Conservation (phyloP, 2,329 filamentous ascomycete species). For the Neofusicoccum umdonicola region DNA sequence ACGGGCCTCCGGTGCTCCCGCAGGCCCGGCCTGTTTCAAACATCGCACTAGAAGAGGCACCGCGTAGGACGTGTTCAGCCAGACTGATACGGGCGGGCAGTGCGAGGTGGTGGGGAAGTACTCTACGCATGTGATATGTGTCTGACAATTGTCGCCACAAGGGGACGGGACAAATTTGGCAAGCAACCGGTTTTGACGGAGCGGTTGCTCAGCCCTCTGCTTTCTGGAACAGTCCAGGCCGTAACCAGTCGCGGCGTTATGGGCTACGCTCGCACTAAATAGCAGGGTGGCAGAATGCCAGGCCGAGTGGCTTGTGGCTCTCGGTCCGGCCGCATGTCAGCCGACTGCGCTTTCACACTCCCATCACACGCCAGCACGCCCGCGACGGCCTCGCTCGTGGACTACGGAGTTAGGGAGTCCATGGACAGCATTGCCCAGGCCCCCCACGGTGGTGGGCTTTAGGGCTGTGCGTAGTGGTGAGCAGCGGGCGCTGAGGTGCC, state of each 20-base stretch:
- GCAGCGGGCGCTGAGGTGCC: not conserved
- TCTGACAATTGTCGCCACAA: slow-evolving; percentile 3
- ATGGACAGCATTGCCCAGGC: not conserved
- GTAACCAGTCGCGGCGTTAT: not conserved
- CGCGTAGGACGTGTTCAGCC: not conserved
- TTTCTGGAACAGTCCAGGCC: slow-evolving; percentile 1
- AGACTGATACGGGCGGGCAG: not conserved
- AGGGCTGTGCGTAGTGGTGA: slow-evolving; percentile 4
- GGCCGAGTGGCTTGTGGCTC: not conserved
- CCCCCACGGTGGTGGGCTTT: not conserved
- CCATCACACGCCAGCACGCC: slow-evolving; percentile 3
- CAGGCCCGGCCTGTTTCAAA: not conserved
- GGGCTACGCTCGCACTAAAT: slow-evolving; percentile 12
- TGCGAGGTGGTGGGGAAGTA: slow-evolving; percentile 6
- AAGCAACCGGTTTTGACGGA: not conserved
- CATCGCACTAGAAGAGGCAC: not conserved
- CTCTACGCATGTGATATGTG: slow-evolving; percentile 11
- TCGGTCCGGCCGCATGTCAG: slow-evolving; percentile 12
- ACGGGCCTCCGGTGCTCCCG: not conserved
- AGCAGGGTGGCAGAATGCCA: not conserved
- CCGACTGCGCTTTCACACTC: slow-evolving; percentile 12
- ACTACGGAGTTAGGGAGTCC: not conserved
- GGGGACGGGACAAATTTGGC: not conserved
- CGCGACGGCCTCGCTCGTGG: too few relatives aligned
- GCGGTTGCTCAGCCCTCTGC: not conserved